A percentile compares a stretch with the other conserved stretches of the same genome.
phyloP scores from a whole-genome alignment of 208 protist species.

The Trypanosoma conorhini region DNA sequence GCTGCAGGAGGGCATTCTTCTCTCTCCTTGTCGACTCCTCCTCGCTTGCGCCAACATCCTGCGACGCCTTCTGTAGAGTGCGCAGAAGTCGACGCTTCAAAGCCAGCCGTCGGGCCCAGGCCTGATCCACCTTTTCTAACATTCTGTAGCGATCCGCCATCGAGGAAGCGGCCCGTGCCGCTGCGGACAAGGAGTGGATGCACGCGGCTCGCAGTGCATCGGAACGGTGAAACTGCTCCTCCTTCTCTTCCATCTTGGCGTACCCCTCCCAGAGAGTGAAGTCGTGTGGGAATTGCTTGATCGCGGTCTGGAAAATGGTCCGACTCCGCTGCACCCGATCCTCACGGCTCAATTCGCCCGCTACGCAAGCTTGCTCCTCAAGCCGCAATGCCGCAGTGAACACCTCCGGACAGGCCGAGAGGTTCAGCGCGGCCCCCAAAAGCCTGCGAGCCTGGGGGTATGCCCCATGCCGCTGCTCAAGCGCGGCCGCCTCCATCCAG shows the following conservation, averaged over 20 bases:
- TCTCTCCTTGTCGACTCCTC: conserved; percentile 11
- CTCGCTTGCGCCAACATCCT: background rate
- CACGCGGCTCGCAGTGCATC: conserved; percentile 59
- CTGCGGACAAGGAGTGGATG: conserved; percentile 50
- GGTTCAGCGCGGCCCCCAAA: conserved; percentile 51
- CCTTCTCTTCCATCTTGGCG: conserved; percentile 76
- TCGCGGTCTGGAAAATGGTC: conserved; percentile 50
- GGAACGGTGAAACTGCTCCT: conserved; percentile 49
- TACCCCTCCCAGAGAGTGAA: conserved; percentile 67
- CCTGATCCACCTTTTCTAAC: conserved; percentile 59
- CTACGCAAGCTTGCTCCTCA: conserved; percentile 35
- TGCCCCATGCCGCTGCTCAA: conserved; percentile 67
- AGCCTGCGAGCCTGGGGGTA: conserved; percentile 58
- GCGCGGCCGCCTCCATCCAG: conserved; percentile 74
- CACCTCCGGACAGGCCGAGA: conserved; percentile 43
- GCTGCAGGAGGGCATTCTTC: conserved; percentile 24
- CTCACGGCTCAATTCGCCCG: conserved; percentile 13
- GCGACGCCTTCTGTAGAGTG: conserved; percentile 25
- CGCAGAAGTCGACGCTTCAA: conserved; percentile 42
- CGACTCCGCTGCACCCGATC: conserved; percentile 34
- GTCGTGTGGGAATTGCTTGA: conserved; percentile 63
- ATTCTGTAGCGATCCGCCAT: conserved; percentile 75
- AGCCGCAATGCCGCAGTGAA: conserved; percentile 49
- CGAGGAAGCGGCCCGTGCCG: conserved; percentile 38
- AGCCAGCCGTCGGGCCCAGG: conserved; percentile 68